These are phyloP conservation scores for Coriolopsis trogii DNA, from an alignment of 1,284 basidiomycete species.

Conservation along the genomic window DNA sequence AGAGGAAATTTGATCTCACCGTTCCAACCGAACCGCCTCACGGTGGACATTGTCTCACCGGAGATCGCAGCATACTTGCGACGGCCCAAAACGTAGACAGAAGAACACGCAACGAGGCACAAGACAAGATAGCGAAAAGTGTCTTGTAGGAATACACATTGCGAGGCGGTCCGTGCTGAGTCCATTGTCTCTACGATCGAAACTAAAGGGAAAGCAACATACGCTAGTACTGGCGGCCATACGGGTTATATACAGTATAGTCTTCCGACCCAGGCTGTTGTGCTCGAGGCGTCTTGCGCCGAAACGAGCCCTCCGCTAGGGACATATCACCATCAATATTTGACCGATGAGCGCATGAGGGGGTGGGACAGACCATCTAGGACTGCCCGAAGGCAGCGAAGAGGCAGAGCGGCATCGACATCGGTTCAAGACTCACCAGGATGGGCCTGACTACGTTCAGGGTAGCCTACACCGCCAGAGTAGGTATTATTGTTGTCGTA, in stretches of 20 bases:
- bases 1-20: slow-evolving; percentile 5
- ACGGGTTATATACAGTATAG: slow-evolving; percentile 17
- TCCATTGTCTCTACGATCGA: slow-evolving; percentile 17
- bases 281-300: slow-evolving; percentile 52
- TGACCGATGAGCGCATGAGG: neutral
- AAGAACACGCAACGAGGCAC: no score
- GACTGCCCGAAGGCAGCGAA: slow-evolving; percentile 23
- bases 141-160: slow-evolving; percentile 15
- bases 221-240: slow-evolving; percentile 15
- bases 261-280: slow-evolving; percentile 35
- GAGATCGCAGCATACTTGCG: no score
- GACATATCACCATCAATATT: slow-evolving; percentile 25
- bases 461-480: slow-evolving; percentile 38
- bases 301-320: slow-evolving; percentile 56
- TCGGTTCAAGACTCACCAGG: slow-evolving; percentile 48
- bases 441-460: slow-evolving; percentile 47
- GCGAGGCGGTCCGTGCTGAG: slow-evolving; percentile 17
- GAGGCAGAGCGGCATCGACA: slow-evolving; percentile 11
- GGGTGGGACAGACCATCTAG: slow-evolving; percentile 25
- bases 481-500: slow-evolving; percentile 22
- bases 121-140: neutral
- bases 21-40: neutral
- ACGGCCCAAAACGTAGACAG: no score
- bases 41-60: neutral
- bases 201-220: slow-evolving; percentile 1